Evolutionary conservation across 768 basidiomycete genomes (phyloP), one percentile per base, ranked within the genome.

Genomic region (Serendipita sp.): DNA sequence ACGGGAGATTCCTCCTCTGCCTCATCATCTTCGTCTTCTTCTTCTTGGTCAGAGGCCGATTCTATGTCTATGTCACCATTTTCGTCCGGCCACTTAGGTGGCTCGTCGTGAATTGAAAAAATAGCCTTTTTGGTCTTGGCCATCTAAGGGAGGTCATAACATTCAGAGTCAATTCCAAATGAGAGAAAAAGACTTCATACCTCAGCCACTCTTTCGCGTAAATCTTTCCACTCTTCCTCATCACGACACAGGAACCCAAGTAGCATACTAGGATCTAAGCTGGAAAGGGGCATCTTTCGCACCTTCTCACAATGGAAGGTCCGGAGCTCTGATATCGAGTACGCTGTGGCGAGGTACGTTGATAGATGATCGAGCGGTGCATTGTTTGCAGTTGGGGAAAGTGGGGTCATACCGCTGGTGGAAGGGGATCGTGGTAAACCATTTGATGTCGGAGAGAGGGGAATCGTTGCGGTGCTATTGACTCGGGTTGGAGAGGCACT

Each of bases 301-400:
- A 98, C 87, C 16, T 87, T 83, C n/a, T 99, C 96, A 72, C 92
- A 93, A 73, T 98, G 96, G 77, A 93, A 99, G 11, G 90, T 95
- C 69, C 81, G 82, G 37, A 97, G 75, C 70, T 94, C 90, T 3
- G 77, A 66, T 2, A 80, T 74, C 1, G 80, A 75, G 72, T 97
- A 99, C 8, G 92, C 86, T 0, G 77, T 79, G 23, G 80, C 81
- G 65, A 86, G 90, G 69, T 87, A 84, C 62, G 80, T 74, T 66
- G 84, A 81, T 5, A 82, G 43, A 0, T 76, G 70, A 64, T 86
- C 76, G 63, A 76, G 69, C 44, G 40, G 68, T 73, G 66, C 80
- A 76, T 44, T 74, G 74, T 52, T 73, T 72, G 67, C 77, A 73
- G 66, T 76, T 68, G 43, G 76, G 15, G 46, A 29, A 62, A 53